Percentiles rank a stretch among this genome's conserved stretches.
phyloP scores from a whole-genome alignment of 371 early-diverging fungal genomes.

The Catenaria anguillulae region DNA sequence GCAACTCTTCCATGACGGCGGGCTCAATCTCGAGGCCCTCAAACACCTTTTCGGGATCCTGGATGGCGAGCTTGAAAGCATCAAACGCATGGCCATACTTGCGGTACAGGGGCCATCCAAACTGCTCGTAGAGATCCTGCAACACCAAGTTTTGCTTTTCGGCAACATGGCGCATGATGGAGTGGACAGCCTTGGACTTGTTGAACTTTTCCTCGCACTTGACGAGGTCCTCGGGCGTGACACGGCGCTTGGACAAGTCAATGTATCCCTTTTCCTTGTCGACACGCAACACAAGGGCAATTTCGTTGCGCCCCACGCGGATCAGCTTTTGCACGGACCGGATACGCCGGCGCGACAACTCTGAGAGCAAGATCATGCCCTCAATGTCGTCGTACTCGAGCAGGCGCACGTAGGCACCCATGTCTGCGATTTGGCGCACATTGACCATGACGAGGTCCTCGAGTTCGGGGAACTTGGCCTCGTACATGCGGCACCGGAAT shows the following conservation, averaged over 20 bases:
- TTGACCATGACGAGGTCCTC: conserved; percentile 98
- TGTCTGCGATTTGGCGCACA: conserved; percentile 91
- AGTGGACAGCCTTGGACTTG: conserved; percentile 89
- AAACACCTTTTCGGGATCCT: conserved; percentile 73
- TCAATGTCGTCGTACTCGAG: conserved; percentile 82
- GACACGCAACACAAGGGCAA: conserved; percentile 93
- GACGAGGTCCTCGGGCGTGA: conserved; percentile 87
- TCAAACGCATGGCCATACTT: conserved; percentile 97
- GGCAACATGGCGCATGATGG: conserved; percentile 79
- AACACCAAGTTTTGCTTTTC: conserved; percentile 68
- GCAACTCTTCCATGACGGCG: conserved; percentile 54
- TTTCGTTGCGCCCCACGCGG: conserved; percentile 92
- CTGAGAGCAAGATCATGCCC: conserved; percentile 95
- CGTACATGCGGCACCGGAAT: conserved; percentile 59
- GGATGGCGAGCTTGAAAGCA: conserved; percentile 84
- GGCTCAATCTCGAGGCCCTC: conserved; percentile 54
- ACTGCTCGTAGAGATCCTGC: conserved; percentile 71
- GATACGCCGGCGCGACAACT: conserved; percentile 94
- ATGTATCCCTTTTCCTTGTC: conserved; percentile 99
- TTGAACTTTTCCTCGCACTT: conserved; percentile 92
- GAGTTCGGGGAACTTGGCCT: conserved; percentile 88
- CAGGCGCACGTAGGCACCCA: conserved; percentile 95
- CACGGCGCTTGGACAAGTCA: conserved; percentile 96
- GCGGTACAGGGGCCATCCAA: conserved; percentile 96
- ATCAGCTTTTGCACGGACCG: conserved; percentile 95